phyloP scores from a whole-genome alignment of 208 protist genomes.

The Leishmania guyanensis region DNA sequence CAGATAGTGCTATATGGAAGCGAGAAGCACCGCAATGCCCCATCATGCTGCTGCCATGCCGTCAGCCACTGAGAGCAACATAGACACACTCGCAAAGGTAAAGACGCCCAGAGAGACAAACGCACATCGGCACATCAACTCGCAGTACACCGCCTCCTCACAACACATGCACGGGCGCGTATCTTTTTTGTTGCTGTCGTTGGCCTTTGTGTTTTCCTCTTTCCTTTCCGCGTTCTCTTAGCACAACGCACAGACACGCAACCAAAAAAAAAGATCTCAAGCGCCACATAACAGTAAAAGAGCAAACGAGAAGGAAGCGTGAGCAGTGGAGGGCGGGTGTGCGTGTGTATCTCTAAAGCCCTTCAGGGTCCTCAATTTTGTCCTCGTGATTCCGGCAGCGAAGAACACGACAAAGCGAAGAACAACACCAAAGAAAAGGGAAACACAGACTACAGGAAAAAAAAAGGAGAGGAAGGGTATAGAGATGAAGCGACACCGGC shows the following conservation, averaged over 20 bases:
- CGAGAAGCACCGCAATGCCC: neutral
- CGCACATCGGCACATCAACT: neutral
- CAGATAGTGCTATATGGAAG: neutral
- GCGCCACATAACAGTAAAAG: neutral
- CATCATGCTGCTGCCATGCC: neutral
- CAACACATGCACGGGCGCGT: neutral
- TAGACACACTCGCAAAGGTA: neutral
- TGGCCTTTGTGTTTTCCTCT: neutral
- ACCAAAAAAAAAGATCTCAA: neutral
- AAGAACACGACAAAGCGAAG: neutral
- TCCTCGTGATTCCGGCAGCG: neutral
- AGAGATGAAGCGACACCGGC: neutral
- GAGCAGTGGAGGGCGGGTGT: neutral
- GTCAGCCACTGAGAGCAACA: neutral
- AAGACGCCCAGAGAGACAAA: neutral
- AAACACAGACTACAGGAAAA: neutral
- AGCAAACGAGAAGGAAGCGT: neutral
- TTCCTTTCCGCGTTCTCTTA: neutral
- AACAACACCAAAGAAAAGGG: neutral
- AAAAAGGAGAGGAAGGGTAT: neutral
- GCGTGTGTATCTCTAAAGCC: neutral
- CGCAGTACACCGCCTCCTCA: neutral
- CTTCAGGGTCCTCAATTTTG: neutral
- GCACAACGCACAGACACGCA: neutral
- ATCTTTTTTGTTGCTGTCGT: neutral